Conservation (phyloP, 2,329 filamentous ascomycete genomes). For the Diaporthe caulivora region DNA sequence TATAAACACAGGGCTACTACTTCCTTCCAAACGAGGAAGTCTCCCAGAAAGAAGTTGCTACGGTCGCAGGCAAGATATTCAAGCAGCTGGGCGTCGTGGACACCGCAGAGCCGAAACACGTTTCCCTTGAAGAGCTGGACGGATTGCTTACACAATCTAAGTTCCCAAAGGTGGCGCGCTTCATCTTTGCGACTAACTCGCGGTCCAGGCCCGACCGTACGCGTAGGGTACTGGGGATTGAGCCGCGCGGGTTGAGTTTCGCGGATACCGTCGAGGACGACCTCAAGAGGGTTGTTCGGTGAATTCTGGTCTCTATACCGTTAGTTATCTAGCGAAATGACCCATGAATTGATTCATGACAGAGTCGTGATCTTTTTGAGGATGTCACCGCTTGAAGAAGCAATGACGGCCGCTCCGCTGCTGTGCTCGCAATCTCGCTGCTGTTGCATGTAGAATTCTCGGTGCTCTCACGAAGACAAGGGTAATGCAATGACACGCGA, state of each 20-base stretch:
- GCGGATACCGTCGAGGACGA: not conserved
- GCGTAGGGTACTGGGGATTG: not conserved
- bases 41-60: not conserved
- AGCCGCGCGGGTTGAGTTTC: not conserved
- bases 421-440: too few relatives aligned
- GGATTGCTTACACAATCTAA: not conserved
- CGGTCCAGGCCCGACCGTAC: conserved; percentile 6
- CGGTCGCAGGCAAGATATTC: not conserved
- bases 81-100: not conserved
- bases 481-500: too few relatives aligned
- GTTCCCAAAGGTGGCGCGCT: not conserved
- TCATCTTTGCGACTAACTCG: not conserved
- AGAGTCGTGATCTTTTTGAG: too few relatives aligned
- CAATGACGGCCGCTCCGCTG: too few relatives aligned
- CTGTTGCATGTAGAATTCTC: too few relatives aligned
- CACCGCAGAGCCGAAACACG: not conserved
- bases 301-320: not conserved
- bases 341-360: too few relatives aligned
- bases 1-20: not conserved
- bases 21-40: not conserved
- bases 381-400: too few relatives aligned
- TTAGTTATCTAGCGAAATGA: too few relatives aligned
- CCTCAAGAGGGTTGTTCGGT: not conserved
- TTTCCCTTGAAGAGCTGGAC: not conserved
- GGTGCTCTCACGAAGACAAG: too few relatives aligned